phyloP scores from a whole-genome alignment of 176 grass and related monocot species.

The Cenchrus fungigraminus region DNA sequence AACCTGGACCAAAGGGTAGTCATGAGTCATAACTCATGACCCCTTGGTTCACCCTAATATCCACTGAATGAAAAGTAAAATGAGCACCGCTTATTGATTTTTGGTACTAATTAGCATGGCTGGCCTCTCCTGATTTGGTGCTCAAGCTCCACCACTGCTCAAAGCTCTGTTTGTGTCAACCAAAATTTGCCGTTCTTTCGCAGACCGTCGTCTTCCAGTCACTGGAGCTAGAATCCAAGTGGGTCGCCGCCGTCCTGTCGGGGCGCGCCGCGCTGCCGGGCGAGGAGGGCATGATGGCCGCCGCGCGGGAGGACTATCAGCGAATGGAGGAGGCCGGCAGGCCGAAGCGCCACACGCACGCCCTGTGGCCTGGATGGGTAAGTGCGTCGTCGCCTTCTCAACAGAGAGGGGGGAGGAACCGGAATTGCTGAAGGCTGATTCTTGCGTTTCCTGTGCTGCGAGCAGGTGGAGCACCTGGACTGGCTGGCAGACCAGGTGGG shows the following conservation, averaged over 20 bases:
- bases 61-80: no score
- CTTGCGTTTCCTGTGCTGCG: not conserved
- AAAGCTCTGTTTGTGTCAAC: not conserved
- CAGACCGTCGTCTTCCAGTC: slow-evolving; percentile 52
- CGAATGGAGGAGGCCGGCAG: slow-evolving; percentile 46
- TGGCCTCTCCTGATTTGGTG: no score
- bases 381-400: not conserved
- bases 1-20: no score
- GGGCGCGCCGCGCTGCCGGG: slow-evolving; percentile 38
- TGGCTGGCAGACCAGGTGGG: slow-evolving; percentile 51
- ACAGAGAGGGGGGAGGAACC: no score
- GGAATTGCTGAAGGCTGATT: no score
- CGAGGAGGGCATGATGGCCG: slow-evolving; percentile 46
- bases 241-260: slow-evolving; percentile 54
- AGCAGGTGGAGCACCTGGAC: slow-evolving; percentile 54
- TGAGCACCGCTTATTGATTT: no score
- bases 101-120: no score
- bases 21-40: no score
- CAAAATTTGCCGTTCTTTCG: not conserved
- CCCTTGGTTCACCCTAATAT: no score
- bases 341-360: slow-evolving; percentile 58
- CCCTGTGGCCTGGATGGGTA: slow-evolving; percentile 38
- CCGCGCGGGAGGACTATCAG: slow-evolving; percentile 37
- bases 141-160: no score
- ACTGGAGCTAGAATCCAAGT: slow-evolving; percentile 55